Base-by-base conservation (phyloP, 1,284 basidiomycete species). In the Ceratobasidium theobromae region DNA sequence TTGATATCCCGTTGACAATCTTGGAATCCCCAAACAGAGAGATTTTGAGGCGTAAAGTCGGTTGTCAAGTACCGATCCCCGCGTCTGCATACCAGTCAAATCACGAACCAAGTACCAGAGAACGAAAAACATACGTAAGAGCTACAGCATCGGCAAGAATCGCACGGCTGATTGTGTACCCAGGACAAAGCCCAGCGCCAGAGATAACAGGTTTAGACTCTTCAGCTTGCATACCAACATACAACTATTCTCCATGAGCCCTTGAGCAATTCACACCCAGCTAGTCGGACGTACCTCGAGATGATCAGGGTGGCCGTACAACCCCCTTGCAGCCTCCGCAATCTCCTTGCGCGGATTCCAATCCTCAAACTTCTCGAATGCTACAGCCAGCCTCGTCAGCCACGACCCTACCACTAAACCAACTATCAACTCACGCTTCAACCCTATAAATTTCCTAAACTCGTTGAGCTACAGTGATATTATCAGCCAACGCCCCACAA, bases 121-220 rank as follows among this genome's bases (percentile, higher is more conserved):
- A 35, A 3, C 30, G 25, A 35, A n/a, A 12, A 21, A 53, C 78
- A 75, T 71, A 82, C 21, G 79, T 88, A 38, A 93, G 79, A 54
- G 82, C 84, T 38, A 93, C 86, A 4, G 93, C 93, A 73, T 95
- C 92, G 12, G 87, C 82, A 16, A 95, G 79, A 70, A 95, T 95
- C 21, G 89, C 88, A 35, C 93, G 82, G 5, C 89, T 91, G 72
- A 93, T 89, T 6, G 92, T 93, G 78, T 87, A 93, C 23, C 91
- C 91, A n/a, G 91, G 89, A 74, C 89, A 91, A 2, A 92, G 74
- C 11, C 93, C 93, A 6, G 89, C 87, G n/a, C 90, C 90, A 6
- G 85, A 82, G 45, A 84, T 82, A 18, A 85, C 82, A 12, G 76
- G 73, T 73, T 93, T 93, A 9, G 86, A 73, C 74, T 92, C 81